phyloP scores from a whole-genome alignment of 2,329 filamentous ascomycete genomes.

The Botrytis aclada region DNA sequence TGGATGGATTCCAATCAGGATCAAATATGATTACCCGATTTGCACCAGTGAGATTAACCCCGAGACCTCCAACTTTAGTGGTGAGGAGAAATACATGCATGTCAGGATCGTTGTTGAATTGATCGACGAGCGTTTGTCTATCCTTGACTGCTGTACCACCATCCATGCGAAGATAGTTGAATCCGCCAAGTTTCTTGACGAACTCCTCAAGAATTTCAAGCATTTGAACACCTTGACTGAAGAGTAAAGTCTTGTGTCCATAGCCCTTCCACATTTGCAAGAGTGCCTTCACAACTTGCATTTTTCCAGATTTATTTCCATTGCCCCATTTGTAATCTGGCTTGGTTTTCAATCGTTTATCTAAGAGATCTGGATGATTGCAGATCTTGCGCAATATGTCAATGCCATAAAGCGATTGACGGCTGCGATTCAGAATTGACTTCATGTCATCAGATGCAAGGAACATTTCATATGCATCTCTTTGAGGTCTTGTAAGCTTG shows the following conservation, averaged over 20 bases:
- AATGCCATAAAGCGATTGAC: constrained; percentile 83
- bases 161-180: constrained; percentile 88
- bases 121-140: constrained; percentile 86
- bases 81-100: constrained; percentile 90
- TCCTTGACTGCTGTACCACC: constrained; percentile 84
- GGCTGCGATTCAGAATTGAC: constrained; percentile 71
- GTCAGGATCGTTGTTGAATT: constrained; percentile 79
- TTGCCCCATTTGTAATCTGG: constrained; percentile 73
- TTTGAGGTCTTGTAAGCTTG: constrained; percentile 78
- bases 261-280: constrained; percentile 79
- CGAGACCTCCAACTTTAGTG: constrained; percentile 90
- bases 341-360: constrained; percentile 56
- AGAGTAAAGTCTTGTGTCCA: constrained; percentile 89
- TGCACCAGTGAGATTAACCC: constrained; percentile 91
- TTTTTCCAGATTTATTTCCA: constrained; percentile 81
- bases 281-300: constrained; percentile 88
- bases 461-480: constrained; percentile 77
- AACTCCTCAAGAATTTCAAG: constrained; percentile 89
- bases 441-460: constrained; percentile 79
- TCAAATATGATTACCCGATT: constrained; percentile 98
- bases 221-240: constrained; percentile 93
- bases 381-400: constrained; percentile 94
- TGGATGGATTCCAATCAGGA: constrained; percentile 98
- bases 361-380: constrained; percentile 88
- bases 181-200: constrained; percentile 61